These are phyloP conservation scores for Phytopythium montanum DNA, from an alignment of 352 stramenopile species.

Conservation along the genomic window DNA sequence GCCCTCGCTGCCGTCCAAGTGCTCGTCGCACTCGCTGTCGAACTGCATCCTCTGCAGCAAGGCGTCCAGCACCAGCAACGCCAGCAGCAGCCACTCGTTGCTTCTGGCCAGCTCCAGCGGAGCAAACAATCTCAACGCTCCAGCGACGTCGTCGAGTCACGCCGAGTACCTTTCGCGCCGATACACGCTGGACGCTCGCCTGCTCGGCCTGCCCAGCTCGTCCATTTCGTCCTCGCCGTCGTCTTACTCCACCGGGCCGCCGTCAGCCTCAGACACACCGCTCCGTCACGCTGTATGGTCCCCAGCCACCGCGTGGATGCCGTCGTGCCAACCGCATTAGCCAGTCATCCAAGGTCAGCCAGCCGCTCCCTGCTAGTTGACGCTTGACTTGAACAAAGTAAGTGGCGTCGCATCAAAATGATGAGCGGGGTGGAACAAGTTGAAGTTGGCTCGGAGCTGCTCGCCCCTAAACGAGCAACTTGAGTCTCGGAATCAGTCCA, in stretches of 20 bases:
- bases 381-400: not conserved
- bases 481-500: not conserved
- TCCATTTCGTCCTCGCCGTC: not conserved
- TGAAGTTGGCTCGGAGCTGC: constrained; percentile 1
- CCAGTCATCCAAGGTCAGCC: no score
- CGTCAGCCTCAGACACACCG: no score
- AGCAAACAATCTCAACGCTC: not conserved
- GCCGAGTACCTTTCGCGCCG: constrained; percentile 9
- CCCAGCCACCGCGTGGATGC: not conserved
- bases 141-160: not conserved
- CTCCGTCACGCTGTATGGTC: not conserved
- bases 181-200: constrained; percentile 26
- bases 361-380: no score
- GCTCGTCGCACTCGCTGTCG: constrained; percentile 45
- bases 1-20: constrained; percentile 20
- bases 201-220: constrained; percentile 8
- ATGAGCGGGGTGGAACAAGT: not conserved
- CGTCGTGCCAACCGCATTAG: not conserved
- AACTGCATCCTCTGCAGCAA: constrained; percentile 63
- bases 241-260: not conserved
- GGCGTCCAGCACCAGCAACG: not conserved
- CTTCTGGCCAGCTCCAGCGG: not conserved
- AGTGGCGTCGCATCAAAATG: not conserved
- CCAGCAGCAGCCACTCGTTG: not conserved
- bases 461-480: constrained; percentile 1